Percentiles rank a stretch among this genome's conserved stretches.
phyloP scores from a whole-genome alignment of 176 grass and related monocot species.

The Luzula sylvatica region DNA sequence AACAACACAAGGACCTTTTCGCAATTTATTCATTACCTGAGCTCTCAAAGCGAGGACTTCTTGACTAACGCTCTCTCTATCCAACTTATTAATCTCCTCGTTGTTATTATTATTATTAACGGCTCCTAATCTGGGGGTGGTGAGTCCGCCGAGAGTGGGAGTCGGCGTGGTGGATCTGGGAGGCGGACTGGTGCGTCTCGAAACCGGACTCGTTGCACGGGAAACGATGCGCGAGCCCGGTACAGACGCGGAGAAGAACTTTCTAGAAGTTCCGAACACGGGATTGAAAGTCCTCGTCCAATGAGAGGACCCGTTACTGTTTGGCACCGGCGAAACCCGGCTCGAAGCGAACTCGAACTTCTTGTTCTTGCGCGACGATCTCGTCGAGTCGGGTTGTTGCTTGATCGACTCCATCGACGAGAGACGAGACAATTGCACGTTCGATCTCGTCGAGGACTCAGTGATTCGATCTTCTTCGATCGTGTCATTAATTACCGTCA shows the following conservation, averaged over 20 bases:
- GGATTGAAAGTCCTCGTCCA: conserved; percentile 94
- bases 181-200: conserved; percentile 75
- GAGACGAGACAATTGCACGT: conserved; percentile 66
- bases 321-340: conserved; percentile 83
- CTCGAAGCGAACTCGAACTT: conserved; percentile 92
- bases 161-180: conserved; percentile 83
- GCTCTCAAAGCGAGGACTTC: conserved; percentile 68
- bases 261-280: conserved; percentile 95
- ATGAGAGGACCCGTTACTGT: conserved; percentile 67
- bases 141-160: conserved; percentile 71
- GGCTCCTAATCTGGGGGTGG: conserved; percentile 44
- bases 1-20: too few relatives aligned
- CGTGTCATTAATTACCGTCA: conserved; percentile 36
- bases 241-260: conserved; percentile 94
- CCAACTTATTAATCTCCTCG: conserved; percentile 26
- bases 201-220: conserved; percentile 77
- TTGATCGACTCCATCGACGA: conserved; percentile 73
- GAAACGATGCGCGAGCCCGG: conserved; percentile 97
- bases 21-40: conserved; percentile 39
- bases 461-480: conserved; percentile 42
- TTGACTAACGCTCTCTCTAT: conserved; percentile 50
- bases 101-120: too few relatives aligned
- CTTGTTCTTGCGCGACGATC: conserved; percentile 77
- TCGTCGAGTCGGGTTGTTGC: conserved; percentile 46
- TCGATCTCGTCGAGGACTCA: conserved; percentile 39